Evolutionary conservation across 495 filamentous ascomycete genomes (phyloP), one percentile per base, ranked within the genome.

Genomic region (Xylaria venustula): DNA sequence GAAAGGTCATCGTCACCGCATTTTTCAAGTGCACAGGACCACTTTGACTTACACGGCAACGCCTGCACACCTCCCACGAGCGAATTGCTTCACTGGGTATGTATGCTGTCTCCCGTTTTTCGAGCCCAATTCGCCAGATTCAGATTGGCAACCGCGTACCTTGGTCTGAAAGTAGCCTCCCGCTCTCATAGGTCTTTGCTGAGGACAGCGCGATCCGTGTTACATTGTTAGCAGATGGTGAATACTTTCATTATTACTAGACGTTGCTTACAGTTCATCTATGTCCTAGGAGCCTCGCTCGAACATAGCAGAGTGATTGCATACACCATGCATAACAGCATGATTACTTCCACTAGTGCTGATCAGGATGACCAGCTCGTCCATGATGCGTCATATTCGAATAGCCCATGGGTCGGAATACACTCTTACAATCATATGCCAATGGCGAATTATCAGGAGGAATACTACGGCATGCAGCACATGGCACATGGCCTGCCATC

Each of bases 271-370:
- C 45, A 58, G n/a, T 49, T 47, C 32, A 48, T 48, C 50, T 40
- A 28, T 20, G 22, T 26, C 12, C 41, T 19, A 48, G 50, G 20
- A n/a, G 20, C 49, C 22, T 61, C 41, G 9, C 28, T 48, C 48
- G 49, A 54, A 22, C 36, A 41, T 41, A 49, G 32, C 36, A 54
- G 5, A 22, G 40, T 11, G 50, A 47, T 20, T 40, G 41, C 58
- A 25, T 51, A 36, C 70, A 77, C 65, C 60, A 82, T 82, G 79
- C 76, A 81, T 69, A 79, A 80, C 69, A 75, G 75, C 57, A 77
- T 80, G 67, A 73, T 77, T 64, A 72, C 73, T 64, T 73, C 77
- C 60, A 74, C 71, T 60, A 76, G 72, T 65, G 74, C 79, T 71
- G 78, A 76, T 67, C 79, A 77, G 64, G 78, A 80, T 67, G 74